phyloP scores from a whole-genome alignment of 2,329 filamentous ascomycete species.

The Pseudogymnoascus sp. region DNA sequence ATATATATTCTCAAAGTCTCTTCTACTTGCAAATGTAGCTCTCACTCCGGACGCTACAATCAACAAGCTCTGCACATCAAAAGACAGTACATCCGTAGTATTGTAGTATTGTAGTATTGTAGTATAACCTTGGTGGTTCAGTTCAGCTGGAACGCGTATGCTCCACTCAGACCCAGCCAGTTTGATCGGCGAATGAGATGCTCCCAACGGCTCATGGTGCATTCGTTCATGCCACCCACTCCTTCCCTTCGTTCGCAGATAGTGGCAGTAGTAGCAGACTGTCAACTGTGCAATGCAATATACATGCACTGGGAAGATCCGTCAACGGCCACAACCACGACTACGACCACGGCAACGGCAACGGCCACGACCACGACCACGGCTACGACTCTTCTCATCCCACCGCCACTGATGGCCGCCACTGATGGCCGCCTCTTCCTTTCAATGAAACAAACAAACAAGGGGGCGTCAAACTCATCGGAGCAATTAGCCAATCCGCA shows the following conservation, averaged over 20 bases:
- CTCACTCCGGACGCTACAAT: background rate
- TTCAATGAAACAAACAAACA: background rate
- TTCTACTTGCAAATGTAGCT: background rate
- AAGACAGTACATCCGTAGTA: no score
- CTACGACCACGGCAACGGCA: no score
- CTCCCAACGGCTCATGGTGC: background rate
- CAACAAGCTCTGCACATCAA: background rate
- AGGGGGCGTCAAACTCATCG: background rate
- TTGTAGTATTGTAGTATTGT: no score
- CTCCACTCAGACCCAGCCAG: background rate
- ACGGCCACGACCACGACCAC: no score
- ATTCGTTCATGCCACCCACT: background rate
- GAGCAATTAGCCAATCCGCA: background rate
- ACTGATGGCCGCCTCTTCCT: background rate
- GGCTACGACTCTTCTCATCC: background rate
- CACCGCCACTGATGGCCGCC: no score
- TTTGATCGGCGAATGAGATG: background rate
- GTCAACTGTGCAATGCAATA: background rate
- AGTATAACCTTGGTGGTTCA: background rate
- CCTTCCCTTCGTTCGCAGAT: background rate
- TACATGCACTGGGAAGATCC: background rate
- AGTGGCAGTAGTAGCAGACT: no score
- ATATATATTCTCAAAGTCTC: background rate
- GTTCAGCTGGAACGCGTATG: background rate
- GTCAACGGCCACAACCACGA: background rate